Evolutionary conservation across 2,329 filamentous ascomycete genomes (phyloP).

Genomic region (Arthroderma sp.): DNA sequence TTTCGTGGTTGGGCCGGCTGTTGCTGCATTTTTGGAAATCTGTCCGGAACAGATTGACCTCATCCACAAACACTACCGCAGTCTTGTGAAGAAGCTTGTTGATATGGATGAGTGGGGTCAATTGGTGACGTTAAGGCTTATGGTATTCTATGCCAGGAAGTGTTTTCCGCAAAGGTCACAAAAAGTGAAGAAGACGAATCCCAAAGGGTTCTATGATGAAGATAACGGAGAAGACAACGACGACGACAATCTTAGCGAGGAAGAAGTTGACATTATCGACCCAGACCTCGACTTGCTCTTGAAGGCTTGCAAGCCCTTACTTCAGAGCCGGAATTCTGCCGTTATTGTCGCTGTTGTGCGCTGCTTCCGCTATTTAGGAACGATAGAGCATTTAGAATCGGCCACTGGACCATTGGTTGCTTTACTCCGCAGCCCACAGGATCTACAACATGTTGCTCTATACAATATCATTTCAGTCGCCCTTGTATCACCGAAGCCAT

Average conservation of each 20-base stretch:
- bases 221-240: conserved; percentile 38
- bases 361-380: conserved; percentile 75
- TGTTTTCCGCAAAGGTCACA: conserved; percentile 67
- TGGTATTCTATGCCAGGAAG: conserved; percentile 72
- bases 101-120: conserved; percentile 99
- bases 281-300: conserved; percentile 73
- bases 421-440: conserved; percentile 68
- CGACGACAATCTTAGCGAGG: conserved; percentile 27
- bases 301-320: conserved; percentile 65
- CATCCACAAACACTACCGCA: conserved; percentile 79
- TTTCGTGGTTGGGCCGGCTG: conserved; percentile 88
- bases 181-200: conserved; percentile 44
- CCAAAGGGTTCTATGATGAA: conserved; percentile 74
- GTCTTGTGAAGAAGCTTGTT: conserved; percentile 75
- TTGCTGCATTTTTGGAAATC: conserved; percentile 76
- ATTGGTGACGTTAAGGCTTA: conserved; percentile 64
- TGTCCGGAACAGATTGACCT: conserved; percentile 80
- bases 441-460: conserved; percentile 79
- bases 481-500: conserved; percentile 60
- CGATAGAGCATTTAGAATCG: conserved; percentile 58
- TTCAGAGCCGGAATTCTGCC: conserved; percentile 85
- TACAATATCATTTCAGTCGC: conserved; percentile 95
- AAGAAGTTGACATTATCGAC: conserved; percentile 52
- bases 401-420: conserved; percentile 78
- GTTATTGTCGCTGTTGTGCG: conserved; percentile 80